Evolutionary conservation across 2,329 filamentous ascomycete genomes (phyloP).

Genomic region (Alternaria arbusti): DNA sequence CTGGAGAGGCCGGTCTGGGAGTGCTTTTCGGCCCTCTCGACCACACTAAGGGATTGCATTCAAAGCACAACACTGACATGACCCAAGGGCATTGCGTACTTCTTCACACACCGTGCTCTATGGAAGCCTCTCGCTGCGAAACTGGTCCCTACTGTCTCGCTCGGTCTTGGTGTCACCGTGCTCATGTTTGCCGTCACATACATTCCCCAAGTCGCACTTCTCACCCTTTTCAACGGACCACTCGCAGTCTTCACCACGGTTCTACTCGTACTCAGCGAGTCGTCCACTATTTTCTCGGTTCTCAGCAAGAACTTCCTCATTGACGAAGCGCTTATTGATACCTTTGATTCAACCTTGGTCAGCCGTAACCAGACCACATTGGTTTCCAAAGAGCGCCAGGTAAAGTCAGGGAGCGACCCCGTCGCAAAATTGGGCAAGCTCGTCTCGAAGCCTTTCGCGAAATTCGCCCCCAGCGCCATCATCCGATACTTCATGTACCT

Average conservation of each 20-base stretch:
- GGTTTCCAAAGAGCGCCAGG: slow-evolving; percentile 75
- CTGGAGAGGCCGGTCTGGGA: background rate
- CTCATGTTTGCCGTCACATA: slow-evolving; percentile 91
- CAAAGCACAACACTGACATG: slow-evolving; percentile 3
- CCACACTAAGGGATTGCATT: background rate
- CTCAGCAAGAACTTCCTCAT: slow-evolving; percentile 76
- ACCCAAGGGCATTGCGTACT: slow-evolving; percentile 66
- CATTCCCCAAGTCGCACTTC: slow-evolving; percentile 79
- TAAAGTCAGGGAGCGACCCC: slow-evolving; percentile 64
- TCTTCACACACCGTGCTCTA: slow-evolving; percentile 62
- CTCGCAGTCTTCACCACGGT: slow-evolving; percentile 76
- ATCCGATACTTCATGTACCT: slow-evolving; percentile 84
- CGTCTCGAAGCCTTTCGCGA: slow-evolving; percentile 61
- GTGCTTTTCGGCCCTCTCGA: background rate
- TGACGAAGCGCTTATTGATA: slow-evolving; percentile 82
- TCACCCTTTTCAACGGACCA: slow-evolving; percentile 85
- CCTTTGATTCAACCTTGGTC: slow-evolving; percentile 77
- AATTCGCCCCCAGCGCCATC: slow-evolving; percentile 64
- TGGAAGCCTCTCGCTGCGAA: slow-evolving; percentile 66
- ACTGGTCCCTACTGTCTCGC: slow-evolving; percentile 66
- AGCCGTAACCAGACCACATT: slow-evolving; percentile 63
- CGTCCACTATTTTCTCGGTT: slow-evolving; percentile 58
- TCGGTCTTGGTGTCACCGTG: slow-evolving; percentile 74
- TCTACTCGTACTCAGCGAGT: slow-evolving; percentile 65
- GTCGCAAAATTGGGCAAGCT: slow-evolving; percentile 64